phyloP scores from a whole-genome alignment of 1,284 basidiomycete species.

The Golubevia pallescens region DNA sequence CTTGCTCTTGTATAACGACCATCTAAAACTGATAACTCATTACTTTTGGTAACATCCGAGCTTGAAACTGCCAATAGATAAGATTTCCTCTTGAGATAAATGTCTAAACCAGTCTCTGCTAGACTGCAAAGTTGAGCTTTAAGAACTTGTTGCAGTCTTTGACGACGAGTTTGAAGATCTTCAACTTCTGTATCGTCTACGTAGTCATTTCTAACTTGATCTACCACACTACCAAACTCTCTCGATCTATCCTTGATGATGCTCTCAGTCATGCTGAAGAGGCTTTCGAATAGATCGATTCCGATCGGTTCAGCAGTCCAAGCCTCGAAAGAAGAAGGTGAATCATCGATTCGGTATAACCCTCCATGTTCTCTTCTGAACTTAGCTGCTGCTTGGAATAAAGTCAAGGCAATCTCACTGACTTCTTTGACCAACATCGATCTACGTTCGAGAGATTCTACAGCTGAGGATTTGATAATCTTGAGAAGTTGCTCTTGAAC shows the following conservation, averaged over 20 bases:
- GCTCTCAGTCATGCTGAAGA: neutral
- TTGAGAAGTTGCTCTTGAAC: conserved; percentile 29
- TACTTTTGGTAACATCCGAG: conserved; percentile 3
- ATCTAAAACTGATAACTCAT: neutral
- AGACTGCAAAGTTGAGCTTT: neutral
- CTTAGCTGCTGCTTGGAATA: neutral
- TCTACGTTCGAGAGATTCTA: conserved; percentile 10
- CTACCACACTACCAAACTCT: neutral
- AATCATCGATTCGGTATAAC: neutral
- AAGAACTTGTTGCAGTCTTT: neutral
- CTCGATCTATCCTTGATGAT: neutral
- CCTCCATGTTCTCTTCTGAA: neutral
- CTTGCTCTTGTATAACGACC: neutral
- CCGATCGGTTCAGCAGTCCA: neutral
- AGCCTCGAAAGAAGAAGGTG: neutral
- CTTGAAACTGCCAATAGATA: neutral
- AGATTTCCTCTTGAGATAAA: neutral
- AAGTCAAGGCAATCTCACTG: neutral
- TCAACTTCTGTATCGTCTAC: neutral
- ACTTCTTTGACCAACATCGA: conserved; percentile 1
- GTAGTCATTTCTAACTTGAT: neutral
- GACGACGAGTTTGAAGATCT: neutral
- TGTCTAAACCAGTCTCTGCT: neutral
- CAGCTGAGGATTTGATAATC: conserved; percentile 12
- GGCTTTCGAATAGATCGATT: neutral